Evolutionary conservation across 441 rosid species (phyloP).

Genomic region (Gossypium aridum): DNA sequence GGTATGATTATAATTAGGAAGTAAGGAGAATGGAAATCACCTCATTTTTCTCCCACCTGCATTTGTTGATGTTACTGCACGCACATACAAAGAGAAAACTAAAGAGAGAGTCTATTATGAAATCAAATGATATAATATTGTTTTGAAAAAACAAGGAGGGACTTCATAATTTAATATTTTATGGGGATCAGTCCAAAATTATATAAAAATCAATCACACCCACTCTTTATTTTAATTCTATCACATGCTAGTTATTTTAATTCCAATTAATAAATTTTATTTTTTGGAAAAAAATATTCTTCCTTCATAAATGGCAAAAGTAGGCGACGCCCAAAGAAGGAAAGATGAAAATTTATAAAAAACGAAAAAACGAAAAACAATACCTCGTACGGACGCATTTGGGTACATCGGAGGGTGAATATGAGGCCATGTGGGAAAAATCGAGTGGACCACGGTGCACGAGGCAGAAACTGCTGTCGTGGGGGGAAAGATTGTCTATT

Average conservation of each 20-base stretch:
- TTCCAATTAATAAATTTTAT: too few relatives aligned
- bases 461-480: neutral
- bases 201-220: neutral
- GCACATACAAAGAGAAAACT: neutral
- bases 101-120: too few relatives aligned
- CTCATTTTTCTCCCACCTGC: neutral
- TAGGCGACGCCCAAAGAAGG: slow-evolving; percentile 10
- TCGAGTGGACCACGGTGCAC: neutral
- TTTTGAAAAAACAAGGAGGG: neutral
- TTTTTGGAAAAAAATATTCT: too few relatives aligned
- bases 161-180: neutral
- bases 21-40: neutral
- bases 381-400: neutral
- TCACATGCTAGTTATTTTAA: neutral
- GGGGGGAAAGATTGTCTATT: neutral
- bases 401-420: neutral
- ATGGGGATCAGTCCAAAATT: neutral
- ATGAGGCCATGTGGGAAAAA: neutral
- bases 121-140: neutral
- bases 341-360: too few relatives aligned
- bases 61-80: neutral
- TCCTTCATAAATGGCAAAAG: slow-evolving; percentile 5
- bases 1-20: neutral
- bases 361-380: neutral
- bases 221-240: neutral